Conservation (phyloP, 176 grass and related monocot species). For the Bothriochloa decipiens region DNA sequence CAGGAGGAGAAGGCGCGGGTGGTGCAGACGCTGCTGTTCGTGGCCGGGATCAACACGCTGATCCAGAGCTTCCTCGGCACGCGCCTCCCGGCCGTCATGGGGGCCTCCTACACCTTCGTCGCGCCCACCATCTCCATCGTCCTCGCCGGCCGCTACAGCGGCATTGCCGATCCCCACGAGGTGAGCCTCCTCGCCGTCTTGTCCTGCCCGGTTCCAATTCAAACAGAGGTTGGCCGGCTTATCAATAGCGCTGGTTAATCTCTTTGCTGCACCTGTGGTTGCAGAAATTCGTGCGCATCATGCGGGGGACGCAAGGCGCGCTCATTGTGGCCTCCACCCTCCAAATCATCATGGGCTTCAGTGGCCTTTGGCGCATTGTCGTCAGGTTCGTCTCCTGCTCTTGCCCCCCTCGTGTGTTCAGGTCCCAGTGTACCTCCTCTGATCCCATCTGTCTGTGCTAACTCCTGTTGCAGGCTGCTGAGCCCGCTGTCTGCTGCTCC, state of each 20-base stretch:
- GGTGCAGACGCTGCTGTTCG: constrained; percentile 89
- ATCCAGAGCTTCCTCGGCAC: constrained; percentile 85
- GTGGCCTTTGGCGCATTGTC: constrained; percentile 80
- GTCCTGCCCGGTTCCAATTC: background rate
- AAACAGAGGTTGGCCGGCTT: background rate
- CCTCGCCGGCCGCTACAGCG: constrained; percentile 64
- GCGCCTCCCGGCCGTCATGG: constrained; percentile 85
- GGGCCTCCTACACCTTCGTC: constrained; percentile 84
- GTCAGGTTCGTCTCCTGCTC: constrained; percentile 46
- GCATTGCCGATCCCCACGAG: constrained; percentile 75
- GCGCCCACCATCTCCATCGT: constrained; percentile 83
- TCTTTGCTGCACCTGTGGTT: constrained; percentile 8
- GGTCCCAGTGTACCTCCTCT: constrained; percentile 18
- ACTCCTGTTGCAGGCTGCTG: constrained; percentile 58
- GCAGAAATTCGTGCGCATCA: constrained; percentile 76
- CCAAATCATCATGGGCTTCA: constrained; percentile 89
- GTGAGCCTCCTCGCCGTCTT: background rate
- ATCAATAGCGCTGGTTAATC: background rate
- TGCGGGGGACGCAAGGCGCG: constrained; percentile 88
- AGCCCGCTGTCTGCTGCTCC: constrained; percentile 80
- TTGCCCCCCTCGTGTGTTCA: background rate
- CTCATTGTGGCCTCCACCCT: constrained; percentile 84
- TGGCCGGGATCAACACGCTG: constrained; percentile 89
- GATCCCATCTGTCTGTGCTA: constrained; percentile 8
- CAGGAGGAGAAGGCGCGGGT: constrained; percentile 92